Base-by-base conservation (phyloP, 805 yeast species). In the Saccharomycopsis babjevae region DNA sequence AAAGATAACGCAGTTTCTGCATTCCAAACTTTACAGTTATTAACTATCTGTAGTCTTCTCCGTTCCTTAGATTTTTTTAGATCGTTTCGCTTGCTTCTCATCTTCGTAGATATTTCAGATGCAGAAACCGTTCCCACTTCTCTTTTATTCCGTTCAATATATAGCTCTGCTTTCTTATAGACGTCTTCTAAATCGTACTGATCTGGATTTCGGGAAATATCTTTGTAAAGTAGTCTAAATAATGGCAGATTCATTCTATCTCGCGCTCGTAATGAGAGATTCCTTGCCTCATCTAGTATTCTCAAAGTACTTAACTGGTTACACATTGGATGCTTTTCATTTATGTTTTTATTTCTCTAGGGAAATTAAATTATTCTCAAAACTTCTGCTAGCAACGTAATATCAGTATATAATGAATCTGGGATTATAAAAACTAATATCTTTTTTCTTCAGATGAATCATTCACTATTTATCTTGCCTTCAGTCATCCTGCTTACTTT, bases 251-350 rank as follows among this genome's bases (percentile, higher is more conserved):
- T 46, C 16, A 46, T 46, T 16, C 15, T 46, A 46, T 46, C 52
- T 22, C n/a, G 52, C 28, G 16, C 28, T 6, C 32, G 30, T 15
- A 22, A 11, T 8, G 52, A 46, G 32, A 46, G 52, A 25, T 46
- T 46, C n/a, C 52, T 46, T 46, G 52, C 52, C 52, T 46, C 52
- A 46, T 46, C 52, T 46, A 46, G 32, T 46, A 46, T 46, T 22
- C 32, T 46, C 32, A 46, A 46, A 22, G 52, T 46, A 11, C 32
- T 25, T 20, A 46, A 28, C 6, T 46, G 52, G n/a, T 46, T 46
- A 46, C 32, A 46, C 52, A 46, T n/a, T 46, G 32, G 6, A 4
- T 25, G 8, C 16, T 22, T 22, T 13, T 22, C 3, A 22, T 46
- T 13, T 25, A 3, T 46, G 3, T 46, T 20, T 20, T 18, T 20